Conservation (phyloP, 2,329 filamentous ascomycete genomes). For the Septoria petroselini region DNA sequence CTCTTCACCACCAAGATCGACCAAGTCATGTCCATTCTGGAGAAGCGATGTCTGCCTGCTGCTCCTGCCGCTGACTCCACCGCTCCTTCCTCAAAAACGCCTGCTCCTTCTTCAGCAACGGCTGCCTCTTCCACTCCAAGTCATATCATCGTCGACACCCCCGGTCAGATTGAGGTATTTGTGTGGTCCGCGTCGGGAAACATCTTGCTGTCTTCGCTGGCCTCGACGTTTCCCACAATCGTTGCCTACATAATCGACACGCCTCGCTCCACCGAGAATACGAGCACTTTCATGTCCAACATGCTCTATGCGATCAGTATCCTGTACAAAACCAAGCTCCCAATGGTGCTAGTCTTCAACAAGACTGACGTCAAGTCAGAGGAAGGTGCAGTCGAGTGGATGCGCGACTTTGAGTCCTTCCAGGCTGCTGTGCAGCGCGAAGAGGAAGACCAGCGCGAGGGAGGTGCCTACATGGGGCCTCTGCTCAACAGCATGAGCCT, state of each 20-base stretch:
- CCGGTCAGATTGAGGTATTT: slow-evolving; percentile 97
- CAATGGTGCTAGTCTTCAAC: slow-evolving; percentile 99
- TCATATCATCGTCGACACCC: slow-evolving; percentile 90
- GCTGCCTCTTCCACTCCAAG: slow-evolving; percentile 48
- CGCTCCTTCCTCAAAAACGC: background rate
- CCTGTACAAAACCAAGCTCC: slow-evolving; percentile 95
- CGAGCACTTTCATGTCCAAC: slow-evolving; percentile 98
- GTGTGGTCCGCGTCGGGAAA: slow-evolving; percentile 96
- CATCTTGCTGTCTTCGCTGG: slow-evolving; percentile 88
- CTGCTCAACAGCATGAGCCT: slow-evolving; percentile 96
- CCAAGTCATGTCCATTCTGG: slow-evolving; percentile 82
- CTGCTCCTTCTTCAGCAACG: background rate
- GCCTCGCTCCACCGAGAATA: slow-evolving; percentile 85
- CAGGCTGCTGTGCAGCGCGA: slow-evolving; percentile 79
- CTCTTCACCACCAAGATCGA: slow-evolving; percentile 98
- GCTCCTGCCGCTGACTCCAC: background rate
- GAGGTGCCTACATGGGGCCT: slow-evolving; percentile 89
- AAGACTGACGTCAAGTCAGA: slow-evolving; percentile 96
- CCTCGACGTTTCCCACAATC: slow-evolving; percentile 91
- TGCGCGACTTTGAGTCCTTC: slow-evolving; percentile 98
- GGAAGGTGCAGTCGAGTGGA: slow-evolving; percentile 91
- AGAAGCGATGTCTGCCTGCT: slow-evolving; percentile 63
- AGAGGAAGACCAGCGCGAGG: slow-evolving; percentile 72
- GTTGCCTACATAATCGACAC: slow-evolving; percentile 98
- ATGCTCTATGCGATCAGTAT: slow-evolving; percentile 99